These are phyloP conservation scores for Oryza australiensis DNA, from an alignment of 176 grass and related monocot genomes.

Conservation along the genomic window DNA sequence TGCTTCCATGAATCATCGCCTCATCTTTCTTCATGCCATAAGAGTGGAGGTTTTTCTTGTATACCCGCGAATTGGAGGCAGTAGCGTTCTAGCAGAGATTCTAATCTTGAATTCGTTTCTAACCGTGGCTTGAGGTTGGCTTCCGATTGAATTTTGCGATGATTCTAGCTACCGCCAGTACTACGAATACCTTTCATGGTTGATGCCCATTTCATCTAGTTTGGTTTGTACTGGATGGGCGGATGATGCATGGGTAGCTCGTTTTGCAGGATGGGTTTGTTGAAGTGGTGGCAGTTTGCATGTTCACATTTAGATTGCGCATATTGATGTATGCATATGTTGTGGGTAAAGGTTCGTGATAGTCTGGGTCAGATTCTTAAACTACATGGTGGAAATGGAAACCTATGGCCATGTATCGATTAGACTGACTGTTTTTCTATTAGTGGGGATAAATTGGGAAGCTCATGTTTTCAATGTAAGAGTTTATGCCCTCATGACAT, in stretches of 20 bases:
- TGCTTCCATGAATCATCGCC: constrained; percentile 4
- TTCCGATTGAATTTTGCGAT: constrained; percentile 10
- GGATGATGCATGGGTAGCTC: neutral
- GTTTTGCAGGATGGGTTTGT: neutral
- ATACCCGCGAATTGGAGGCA: neutral
- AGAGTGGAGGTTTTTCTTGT: neutral
- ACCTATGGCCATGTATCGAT: neutral
- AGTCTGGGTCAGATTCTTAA: neutral
- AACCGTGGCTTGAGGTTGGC: neutral
- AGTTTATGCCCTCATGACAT: neutral
- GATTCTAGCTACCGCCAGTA: neutral
- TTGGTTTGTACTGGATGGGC: neutral
- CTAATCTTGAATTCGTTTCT: neutral
- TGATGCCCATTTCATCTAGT: neutral
- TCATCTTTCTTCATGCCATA: constrained; percentile 7
- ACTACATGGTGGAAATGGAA: neutral
- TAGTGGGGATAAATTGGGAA: neutral
- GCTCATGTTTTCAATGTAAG: neutral
- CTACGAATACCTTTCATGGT: neutral
- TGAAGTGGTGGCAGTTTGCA: neutral
- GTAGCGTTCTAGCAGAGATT: neutral
- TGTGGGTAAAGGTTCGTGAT: neutral
- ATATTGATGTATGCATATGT: neutral
- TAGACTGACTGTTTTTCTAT: neutral
- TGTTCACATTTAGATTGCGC: neutral